Evolutionary conservation across 768 basidiomycete species (phyloP).

Genomic region (Russula sp.): DNA sequence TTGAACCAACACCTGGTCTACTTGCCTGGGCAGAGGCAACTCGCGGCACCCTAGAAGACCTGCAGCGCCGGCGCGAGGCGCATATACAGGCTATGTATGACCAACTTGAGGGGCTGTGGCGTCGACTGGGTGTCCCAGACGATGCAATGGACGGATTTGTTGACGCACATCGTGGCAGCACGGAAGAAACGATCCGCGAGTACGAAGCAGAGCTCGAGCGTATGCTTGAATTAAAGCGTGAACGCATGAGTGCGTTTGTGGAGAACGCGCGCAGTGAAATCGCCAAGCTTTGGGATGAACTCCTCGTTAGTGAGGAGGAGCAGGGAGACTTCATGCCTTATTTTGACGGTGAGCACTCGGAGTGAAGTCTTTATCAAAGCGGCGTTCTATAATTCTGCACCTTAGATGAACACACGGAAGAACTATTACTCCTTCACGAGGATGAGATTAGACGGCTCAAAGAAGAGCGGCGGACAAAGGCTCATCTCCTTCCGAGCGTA

Average conservation of each 20-base stretch:
- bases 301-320: slow-evolving; percentile 84
- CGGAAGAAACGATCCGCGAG: slow-evolving; percentile 68
- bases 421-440: slow-evolving; percentile 80
- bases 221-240: slow-evolving; percentile 84
- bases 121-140: slow-evolving; percentile 75
- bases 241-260: slow-evolving; percentile 84
- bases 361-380: slow-evolving; percentile 10
- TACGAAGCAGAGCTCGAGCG: slow-evolving; percentile 90
- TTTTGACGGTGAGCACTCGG: slow-evolving; percentile 61
- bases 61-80: slow-evolving; percentile 70
- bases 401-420: slow-evolving; percentile 84
- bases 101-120: slow-evolving; percentile 88
- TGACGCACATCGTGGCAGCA: slow-evolving; percentile 78
- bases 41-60: slow-evolving; percentile 59
- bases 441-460: slow-evolving; percentile 79
- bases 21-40: slow-evolving; percentile 65
- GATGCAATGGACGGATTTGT: slow-evolving; percentile 89
- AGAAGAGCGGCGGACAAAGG: slow-evolving; percentile 77
- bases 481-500: slow-evolving; percentile 68
- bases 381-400: neutral
- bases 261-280: slow-evolving; percentile 80
- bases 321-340: slow-evolving; percentile 77
- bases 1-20: slow-evolving; percentile 77
- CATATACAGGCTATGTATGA: slow-evolving; percentile 95
- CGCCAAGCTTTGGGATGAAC: slow-evolving; percentile 73